Evolutionary conservation across 2,329 filamentous ascomycete species (phyloP), one percentile per base, ranked within the genome.

Genomic region (Cyphellophora attinorum): DNA sequence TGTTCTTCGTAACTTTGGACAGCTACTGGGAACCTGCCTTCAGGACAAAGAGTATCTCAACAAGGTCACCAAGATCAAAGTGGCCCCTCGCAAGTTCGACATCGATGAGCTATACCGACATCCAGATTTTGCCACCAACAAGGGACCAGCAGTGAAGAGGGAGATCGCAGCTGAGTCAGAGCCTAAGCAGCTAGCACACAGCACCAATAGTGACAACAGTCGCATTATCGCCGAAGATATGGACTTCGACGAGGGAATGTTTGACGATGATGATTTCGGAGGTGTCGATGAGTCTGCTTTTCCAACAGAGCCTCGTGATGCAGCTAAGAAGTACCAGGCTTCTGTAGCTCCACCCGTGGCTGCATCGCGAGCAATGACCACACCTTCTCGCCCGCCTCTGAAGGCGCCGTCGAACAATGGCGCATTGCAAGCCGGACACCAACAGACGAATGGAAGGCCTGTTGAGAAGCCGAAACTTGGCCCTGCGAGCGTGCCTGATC

Each of bases 11-110:
- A 95, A 79, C 44, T 98, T 98, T 59, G 91, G 91, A 40, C 96
- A 96, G 51, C 81, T 96, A 11, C 68, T 98, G 35, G 91, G 91
- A n/a, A 98, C 96, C 55, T 98, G 91, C 65, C 79, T 98, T 39
- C 96, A 98, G 60, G 91, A 98, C 63, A 93, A 95, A 59, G 79
- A 89, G 41, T 98, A 94, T 55, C 67, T 98, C 37, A 72, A 78
- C 34, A 88, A 85, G 56, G 83, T 96, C n/a, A 82, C 79, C 33
- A 93, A 85, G 61, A 69, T 98, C 52, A 96, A 93, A 66, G 74
- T 79, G 11, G 70, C 73, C 37, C 82, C 85, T 4, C 72, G 76
- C 18, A 85, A 74, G 57, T 94, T 86, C 62, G 77, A 89, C 47
- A 76, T 82, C 42, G 70, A 73, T n/a, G 79, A 79, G 27, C 67